Evolutionary conservation across 371 early-diverging fungal species (phyloP), one percentile per base, ranked within the genome.

Genomic region (Rhizopus sp.): DNA sequence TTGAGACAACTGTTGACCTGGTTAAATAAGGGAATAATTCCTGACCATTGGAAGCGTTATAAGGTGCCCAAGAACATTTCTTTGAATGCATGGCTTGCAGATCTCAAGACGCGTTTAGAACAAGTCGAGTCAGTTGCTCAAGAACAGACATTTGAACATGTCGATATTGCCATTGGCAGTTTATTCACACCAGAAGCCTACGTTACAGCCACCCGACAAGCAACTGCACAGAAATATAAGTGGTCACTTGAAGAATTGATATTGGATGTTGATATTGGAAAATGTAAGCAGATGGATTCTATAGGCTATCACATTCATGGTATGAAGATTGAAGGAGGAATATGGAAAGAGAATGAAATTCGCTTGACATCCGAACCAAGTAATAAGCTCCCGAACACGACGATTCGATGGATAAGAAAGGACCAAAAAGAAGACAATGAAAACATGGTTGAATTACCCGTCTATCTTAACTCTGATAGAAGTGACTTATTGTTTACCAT

Each of bases 121-220:
- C 93, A 94, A 69, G 76, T 89, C 8, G 72, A 73, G 23, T 47
- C 34, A 0, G 68, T 93, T 29, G 77, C 85, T 0, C 66, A 77
- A n/a, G 75, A 73, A 17, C 59, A 49, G 5, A 55, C 57, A 0
- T 73, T 80, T 58, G 75, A 74, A 17, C 33, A 59, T 17, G 54
- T 74, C 5, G 70, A 73, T 47, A 78, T 96, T 13, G 92, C 93
- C 89, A 66, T 95, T 30, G 97, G 97, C 35, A 94, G 93, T 1
- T 65, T 96, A 29, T 89, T 95, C 73, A 86, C 85, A 46, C 95
- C 97, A 29, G 94, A 95, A 72, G 96, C 96, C 3, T 95, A 87
- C 61, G 76, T 96, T 15, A 96, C 96, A 0, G 96, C 95, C 15
- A 90, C 96, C 9, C 82, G 95, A 51, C 97, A 96, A 69, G 81